Conservation (phyloP, 2,329 filamentous ascomycete species). For the Penicillium sp. region DNA sequence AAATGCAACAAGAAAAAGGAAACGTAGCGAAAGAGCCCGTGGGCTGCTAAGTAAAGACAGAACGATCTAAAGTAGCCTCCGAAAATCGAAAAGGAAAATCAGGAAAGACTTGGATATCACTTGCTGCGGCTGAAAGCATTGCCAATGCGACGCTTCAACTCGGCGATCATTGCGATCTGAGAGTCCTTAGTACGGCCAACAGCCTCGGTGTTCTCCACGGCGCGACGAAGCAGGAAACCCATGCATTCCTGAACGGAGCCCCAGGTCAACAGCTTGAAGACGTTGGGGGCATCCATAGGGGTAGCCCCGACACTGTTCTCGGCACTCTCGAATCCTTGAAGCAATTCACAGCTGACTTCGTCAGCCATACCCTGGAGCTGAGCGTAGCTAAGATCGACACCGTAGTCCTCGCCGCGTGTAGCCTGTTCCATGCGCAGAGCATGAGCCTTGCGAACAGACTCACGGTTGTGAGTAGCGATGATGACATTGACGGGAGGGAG, state of each 20-base stretch:
- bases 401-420: constrained; percentile 40
- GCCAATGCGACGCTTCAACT: constrained; percentile 34
- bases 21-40: not conserved
- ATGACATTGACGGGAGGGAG: constrained; percentile 50
- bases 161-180: constrained; percentile 36
- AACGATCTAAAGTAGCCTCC: not conserved
- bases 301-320: constrained; percentile 23
- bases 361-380: constrained; percentile 97
- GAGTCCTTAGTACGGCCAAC: constrained; percentile 52
- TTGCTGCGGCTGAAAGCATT: constrained; percentile 22
- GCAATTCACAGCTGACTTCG: constrained; percentile 67
- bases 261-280: constrained; percentile 61
- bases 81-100: constrained; percentile 1
- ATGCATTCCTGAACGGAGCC: constrained; percentile 59
- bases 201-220: constrained; percentile 70
- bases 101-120: constrained; percentile 6
- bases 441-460: constrained; percentile 53
- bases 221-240: constrained; percentile 61
- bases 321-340: constrained; percentile 42
- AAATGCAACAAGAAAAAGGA: constrained; percentile 9
- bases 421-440: constrained; percentile 46
- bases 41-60: constrained; percentile 3
- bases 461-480: constrained; percentile 59
- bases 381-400: constrained; percentile 59
- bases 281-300: constrained; percentile 42